Percentiles rank a stretch among this genome's conserved stretches.
phyloP scores from a whole-genome alignment of 2,329 filamentous ascomycete species.

The Neurospora sp. region DNA sequence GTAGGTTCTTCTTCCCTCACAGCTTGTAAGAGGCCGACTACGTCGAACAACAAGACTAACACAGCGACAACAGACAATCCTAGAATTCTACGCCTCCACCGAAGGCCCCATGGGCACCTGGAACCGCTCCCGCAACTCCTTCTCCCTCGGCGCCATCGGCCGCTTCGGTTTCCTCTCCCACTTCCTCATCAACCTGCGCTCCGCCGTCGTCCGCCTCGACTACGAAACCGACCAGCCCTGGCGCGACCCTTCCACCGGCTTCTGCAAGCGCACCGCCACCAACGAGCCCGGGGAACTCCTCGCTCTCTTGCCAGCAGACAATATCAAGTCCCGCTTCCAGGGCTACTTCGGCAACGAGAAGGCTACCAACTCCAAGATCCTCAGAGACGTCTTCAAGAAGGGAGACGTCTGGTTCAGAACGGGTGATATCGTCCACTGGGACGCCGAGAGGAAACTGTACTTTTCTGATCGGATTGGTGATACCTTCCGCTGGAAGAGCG shows the following conservation, averaged over 20 bases:
- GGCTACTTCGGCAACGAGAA: constrained; percentile 69
- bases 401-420: constrained; percentile 77
- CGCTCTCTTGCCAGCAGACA: constrained; percentile 52
- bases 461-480: constrained; percentile 77
- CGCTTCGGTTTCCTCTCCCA: constrained; percentile 55
- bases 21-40: too few species aligned
- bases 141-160: constrained; percentile 65
- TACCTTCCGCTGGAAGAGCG: constrained; percentile 71
- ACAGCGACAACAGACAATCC: constrained; percentile 31
- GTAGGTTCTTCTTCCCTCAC: too few species aligned
- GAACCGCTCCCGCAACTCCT: constrained; percentile 65
- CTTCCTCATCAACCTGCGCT: constrained; percentile 37
- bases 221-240: constrained; percentile 56
- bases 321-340: constrained; percentile 59
- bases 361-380: constrained; percentile 63
- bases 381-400: constrained; percentile 61
- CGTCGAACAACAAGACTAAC: too few species aligned
- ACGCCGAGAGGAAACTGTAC: constrained; percentile 60
- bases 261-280: constrained; percentile 49
- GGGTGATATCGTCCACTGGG: constrained; percentile 65
- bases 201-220: constrained; percentile 60
- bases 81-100: constrained; percentile 74
- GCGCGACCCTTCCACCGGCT: constrained; percentile 58
- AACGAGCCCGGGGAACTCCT: constrained; percentile 68
- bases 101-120: constrained; percentile 60